Evolutionary conservation across 441 rosid genomes (phyloP).

Genomic region (Populus hybrid): DNA sequence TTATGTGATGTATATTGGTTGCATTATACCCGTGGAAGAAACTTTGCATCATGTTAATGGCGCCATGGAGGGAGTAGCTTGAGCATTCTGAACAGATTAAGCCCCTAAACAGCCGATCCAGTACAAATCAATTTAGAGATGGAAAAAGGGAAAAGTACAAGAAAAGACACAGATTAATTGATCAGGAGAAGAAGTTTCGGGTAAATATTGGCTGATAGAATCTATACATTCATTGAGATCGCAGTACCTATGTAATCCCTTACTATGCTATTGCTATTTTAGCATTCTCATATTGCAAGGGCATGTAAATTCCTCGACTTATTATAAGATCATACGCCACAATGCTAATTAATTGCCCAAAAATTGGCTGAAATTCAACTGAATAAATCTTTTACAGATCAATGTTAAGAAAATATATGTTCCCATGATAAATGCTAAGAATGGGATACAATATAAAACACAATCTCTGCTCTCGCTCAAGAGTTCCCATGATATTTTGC

Average conservation of each 20-base stretch:
- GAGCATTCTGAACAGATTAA: slow-evolving; percentile 17
- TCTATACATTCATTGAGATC: slow-evolving; percentile 21
- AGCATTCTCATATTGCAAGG: neutral
- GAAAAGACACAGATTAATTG: slow-evolving; percentile 5
- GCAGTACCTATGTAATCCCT: slow-evolving; percentile 11
- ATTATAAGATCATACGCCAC: neutral
- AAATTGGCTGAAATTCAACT: neutral
- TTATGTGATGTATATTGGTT: slow-evolving; percentile 19
- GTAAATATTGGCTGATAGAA: slow-evolving; percentile 19
- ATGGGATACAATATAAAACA: slow-evolving; percentile 7
- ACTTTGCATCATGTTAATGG: neutral
- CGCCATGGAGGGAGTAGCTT: slow-evolving; percentile 15
- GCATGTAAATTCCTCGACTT: neutral
- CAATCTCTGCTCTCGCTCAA: neutral
- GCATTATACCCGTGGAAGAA: slow-evolving; percentile 28
- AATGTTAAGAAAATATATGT: neutral
- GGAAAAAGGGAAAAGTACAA: slow-evolving; percentile 14
- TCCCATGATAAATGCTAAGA: neutral
- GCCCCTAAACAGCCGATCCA: slow-evolving; percentile 23
- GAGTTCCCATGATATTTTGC: neutral
- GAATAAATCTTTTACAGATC: neutral
- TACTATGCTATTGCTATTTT: neutral
- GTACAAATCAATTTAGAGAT: slow-evolving; percentile 11
- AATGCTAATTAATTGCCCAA: neutral
- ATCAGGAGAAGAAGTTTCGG: neutral